phyloP scores from a whole-genome alignment of 768 basidiomycete species.

The Ephemerocybe angulata region DNA sequence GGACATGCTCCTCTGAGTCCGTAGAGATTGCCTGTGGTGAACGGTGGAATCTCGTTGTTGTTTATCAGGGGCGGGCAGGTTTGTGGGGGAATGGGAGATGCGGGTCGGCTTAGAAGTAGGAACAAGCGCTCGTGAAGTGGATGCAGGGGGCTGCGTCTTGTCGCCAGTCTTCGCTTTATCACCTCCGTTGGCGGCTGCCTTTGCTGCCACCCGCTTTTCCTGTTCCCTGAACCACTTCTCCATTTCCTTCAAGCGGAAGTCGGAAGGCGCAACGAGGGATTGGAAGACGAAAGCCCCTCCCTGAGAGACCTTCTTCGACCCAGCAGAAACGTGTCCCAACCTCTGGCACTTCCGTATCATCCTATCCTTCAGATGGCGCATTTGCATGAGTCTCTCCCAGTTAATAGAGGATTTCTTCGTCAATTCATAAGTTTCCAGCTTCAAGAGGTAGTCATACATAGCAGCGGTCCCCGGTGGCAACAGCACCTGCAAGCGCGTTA shows the following conservation, averaged over 20 bases:
- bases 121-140: neutral
- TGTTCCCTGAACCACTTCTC: slow-evolving; percentile 70
- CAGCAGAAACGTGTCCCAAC: slow-evolving; percentile 41
- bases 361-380: slow-evolving; percentile 75
- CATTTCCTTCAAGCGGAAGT: slow-evolving; percentile 76
- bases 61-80: neutral
- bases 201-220: slow-evolving; percentile 36
- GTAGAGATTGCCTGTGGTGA: neutral
- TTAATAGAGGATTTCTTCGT: slow-evolving; percentile 50
- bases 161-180: slow-evolving; percentile 22
- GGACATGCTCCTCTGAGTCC: slow-evolving; percentile 17
- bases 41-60: neutral
- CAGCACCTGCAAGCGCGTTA: slow-evolving; percentile 59
- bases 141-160: slow-evolving; percentile 7
- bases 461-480: slow-evolving; percentile 64
- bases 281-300: slow-evolving; percentile 50
- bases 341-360: slow-evolving; percentile 79
- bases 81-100: slow-evolving; percentile 1
- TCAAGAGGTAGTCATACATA: slow-evolving; percentile 63
- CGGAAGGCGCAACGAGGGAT: slow-evolving; percentile 62
- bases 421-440: slow-evolving; percentile 59
- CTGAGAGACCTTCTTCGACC: slow-evolving; percentile 34
- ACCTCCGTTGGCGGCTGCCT: too few relatives aligned
- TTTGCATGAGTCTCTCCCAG: slow-evolving; percentile 70
- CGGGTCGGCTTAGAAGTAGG: neutral